A percentile compares a stretch with the other conserved stretches of the same genome.
phyloP scores from a whole-genome alignment of 768 basidiomycete species.

The Lactarius sanguifluus region DNA sequence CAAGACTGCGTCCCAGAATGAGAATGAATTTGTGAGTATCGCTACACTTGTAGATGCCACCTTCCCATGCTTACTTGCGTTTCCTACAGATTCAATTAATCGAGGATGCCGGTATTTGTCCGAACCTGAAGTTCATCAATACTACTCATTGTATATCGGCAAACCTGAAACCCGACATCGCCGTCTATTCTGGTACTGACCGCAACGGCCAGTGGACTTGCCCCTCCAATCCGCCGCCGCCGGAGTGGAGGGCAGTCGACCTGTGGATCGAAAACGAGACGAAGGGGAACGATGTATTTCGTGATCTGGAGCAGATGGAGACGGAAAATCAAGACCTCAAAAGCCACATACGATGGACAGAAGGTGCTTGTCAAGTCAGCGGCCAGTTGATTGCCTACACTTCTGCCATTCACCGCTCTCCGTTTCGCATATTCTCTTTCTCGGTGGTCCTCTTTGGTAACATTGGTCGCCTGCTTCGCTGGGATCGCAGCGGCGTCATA shows the following conservation, averaged over 20 bases:
- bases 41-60: background rate
- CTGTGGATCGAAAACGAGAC: constrained; percentile 9
- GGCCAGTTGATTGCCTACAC: too few relatives aligned
- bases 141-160: background rate
- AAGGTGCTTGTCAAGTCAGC: too few relatives aligned
- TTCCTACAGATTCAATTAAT: background rate
- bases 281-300: background rate
- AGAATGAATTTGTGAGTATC: background rate
- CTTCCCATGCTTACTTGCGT: background rate
- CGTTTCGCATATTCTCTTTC: too few relatives aligned
- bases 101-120: background rate
- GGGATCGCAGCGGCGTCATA: too few relatives aligned
- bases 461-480: too few relatives aligned
- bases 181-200: background rate
- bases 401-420: too few relatives aligned
- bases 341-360: too few relatives aligned
- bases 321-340: too few relatives aligned
- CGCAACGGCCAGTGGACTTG: background rate
- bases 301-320: too few relatives aligned
- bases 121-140: background rate
- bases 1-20: background rate
- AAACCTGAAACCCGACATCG: constrained; percentile 4
- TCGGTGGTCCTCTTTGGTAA: too few relatives aligned
- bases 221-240: background rate
- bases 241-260: background rate